Base-by-base conservation (phyloP, 371 early-diverging fungal genomes). In the Mycotypha africana region DNA sequence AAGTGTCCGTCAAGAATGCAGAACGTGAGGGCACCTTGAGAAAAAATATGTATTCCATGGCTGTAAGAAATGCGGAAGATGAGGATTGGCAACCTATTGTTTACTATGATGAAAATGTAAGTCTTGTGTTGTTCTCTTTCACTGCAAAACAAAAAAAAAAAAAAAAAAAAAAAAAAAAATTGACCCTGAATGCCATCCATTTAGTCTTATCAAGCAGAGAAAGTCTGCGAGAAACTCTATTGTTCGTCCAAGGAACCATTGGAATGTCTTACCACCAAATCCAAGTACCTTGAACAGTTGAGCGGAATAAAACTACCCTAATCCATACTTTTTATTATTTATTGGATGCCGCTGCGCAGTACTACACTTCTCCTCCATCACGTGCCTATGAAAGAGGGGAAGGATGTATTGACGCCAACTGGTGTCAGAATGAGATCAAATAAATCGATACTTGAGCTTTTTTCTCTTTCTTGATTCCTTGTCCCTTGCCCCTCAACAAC, bases 51-150 rank as follows among this genome's bases (percentile, higher is more conserved):
- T 80, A 72, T 48, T 82, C 81, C 0, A 64, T 82, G 49, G 62
- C 71, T 20, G 69, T 64, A 48, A 52, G 84, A 56, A 67, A 78
- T 70, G 72, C 86, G 16, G 88, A 89, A 25, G 84, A 86, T 35
- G 94, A 93, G 52, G 71, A 74, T 14, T 93, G 92, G 92, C 71
- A 78, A 36, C 65, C 71, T 12, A 67, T 92, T 45, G 56, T 67
- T 4, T 83, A 88, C 47, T 86, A 74, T 62, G 80, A 84, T 53
- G 73, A 77, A 38, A 52, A 60, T 37, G 84, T 83, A 71, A 57
- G 72, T 65, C 11, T 17, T 45, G 39, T 50, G 47, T 33, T 46
- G 15, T 38, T n/a, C 20, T 17, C 14, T 10, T 32, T 31, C 33
- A 23, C 22, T 22, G 16, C 16, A 40, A 15, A n/a, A n/a, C n/a